phyloP scores from a whole-genome alignment of 2,329 filamentous ascomycete genomes.

The Herpotrichia juniperi region DNA sequence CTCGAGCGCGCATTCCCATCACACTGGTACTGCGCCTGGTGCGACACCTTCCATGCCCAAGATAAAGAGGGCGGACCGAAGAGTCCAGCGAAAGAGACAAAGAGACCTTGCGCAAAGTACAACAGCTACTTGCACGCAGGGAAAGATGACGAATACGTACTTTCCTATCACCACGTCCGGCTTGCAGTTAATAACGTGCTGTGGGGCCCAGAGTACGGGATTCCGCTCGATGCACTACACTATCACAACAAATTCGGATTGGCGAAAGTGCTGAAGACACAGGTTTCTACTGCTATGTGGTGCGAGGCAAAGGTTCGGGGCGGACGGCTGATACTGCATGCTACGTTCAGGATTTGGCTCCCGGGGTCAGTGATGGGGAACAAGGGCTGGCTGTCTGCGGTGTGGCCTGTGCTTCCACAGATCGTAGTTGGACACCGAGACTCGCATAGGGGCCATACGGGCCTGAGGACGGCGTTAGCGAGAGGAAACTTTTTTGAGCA shows the following conservation, averaged over 20 bases:
- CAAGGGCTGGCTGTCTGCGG: slow-evolving; percentile 12
- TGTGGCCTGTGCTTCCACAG: slow-evolving; percentile 31
- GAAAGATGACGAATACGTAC: slow-evolving; percentile 17
- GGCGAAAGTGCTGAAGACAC: slow-evolving; percentile 16
- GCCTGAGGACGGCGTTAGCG: slow-evolving; percentile 23
- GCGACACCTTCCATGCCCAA: slow-evolving; percentile 36
- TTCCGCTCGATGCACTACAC: slow-evolving; percentile 23
- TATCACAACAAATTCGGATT: slow-evolving; percentile 16
- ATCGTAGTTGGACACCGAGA: slow-evolving; percentile 32
- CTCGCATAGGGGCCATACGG: slow-evolving; percentile 25
- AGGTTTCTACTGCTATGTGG: slow-evolving; percentile 12
- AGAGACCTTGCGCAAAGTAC: slow-evolving; percentile 26
- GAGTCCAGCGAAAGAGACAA: slow-evolving; percentile 4
- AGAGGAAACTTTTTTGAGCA: slow-evolving; percentile 18
- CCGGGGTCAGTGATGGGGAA: slow-evolving; percentile 8
- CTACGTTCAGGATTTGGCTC: slow-evolving; percentile 23
- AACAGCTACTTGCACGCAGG: slow-evolving; percentile 32
- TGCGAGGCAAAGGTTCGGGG: slow-evolving; percentile 20
- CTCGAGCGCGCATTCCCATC: slow-evolving; percentile 40
- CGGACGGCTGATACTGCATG: slow-evolving; percentile 24
- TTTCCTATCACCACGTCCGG: slow-evolving; percentile 37
- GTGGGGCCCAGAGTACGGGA: slow-evolving; percentile 30
- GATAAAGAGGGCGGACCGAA: slow-evolving; percentile 16
- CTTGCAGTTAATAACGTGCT: slow-evolving; percentile 28
- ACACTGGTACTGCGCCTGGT: slow-evolving; percentile 43